These are phyloP conservation scores for Persicaria tinctoria DNA, from an alignment of 148 eudicot species.

Conservation along the genomic window DNA sequence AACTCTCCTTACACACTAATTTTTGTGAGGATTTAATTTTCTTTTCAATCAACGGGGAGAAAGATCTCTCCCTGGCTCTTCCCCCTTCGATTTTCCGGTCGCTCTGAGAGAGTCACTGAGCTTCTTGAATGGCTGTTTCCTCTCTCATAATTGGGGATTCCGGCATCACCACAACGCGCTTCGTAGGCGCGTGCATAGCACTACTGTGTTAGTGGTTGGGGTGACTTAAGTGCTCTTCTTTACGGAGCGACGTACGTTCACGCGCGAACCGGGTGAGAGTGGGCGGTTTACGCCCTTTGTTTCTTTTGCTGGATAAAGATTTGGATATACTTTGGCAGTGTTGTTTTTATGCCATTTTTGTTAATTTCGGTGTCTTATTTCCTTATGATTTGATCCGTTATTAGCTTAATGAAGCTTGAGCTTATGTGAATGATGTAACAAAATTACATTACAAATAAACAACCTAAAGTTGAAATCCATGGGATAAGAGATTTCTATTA, in stretches of 20 bases:
- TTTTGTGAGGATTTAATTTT: background rate
- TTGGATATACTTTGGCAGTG: background rate
- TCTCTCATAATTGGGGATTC: constrained; percentile 9
- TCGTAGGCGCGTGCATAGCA: background rate
- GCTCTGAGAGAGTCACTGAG: constrained; percentile 7
- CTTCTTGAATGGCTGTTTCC: constrained; percentile 2
- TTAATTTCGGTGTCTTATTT: background rate
- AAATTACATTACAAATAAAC: no score
- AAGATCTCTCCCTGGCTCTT: background rate
- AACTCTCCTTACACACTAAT: background rate
- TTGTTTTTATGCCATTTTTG: background rate
- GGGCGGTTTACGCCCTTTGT: background rate
- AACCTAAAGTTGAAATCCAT: no score
- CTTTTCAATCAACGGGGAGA: background rate
- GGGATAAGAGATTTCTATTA: no score
- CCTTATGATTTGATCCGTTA: background rate
- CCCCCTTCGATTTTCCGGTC: background rate
- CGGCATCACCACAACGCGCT: background rate
- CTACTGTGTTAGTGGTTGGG: background rate
- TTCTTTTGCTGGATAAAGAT: background rate
- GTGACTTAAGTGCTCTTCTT: background rate
- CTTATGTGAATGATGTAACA: no score
- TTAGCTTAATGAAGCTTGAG: no score
- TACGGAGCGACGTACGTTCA: background rate
- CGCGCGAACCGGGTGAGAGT: background rate